Percentiles rank a stretch among this genome's conserved stretches.
phyloP scores from a whole-genome alignment of 148 eudicot species.

The Beta vulgaris region DNA sequence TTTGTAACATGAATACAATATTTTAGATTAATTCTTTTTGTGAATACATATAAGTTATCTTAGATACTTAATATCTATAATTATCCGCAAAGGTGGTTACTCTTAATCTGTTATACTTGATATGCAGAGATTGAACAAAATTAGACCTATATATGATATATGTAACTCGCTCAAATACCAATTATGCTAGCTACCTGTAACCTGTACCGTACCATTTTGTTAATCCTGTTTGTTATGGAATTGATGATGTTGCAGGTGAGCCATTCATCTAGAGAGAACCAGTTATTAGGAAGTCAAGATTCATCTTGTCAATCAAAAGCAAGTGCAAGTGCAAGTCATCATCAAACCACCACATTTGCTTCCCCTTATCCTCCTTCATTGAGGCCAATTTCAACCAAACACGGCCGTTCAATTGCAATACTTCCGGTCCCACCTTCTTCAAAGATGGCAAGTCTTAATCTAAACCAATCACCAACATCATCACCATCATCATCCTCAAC shows the following conservation, averaged over 20 bases:
- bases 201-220: neutral
- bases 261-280: slow-evolving; percentile 40
- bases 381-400: slow-evolving; percentile 24
- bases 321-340: slow-evolving; percentile 7
- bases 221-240: neutral
- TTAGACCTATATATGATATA: too few relatives aligned
- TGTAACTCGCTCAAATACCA: too few relatives aligned
- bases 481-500: slow-evolving; percentile 24
- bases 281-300: slow-evolving; percentile 32
- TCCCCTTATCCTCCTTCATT: slow-evolving; percentile 10
- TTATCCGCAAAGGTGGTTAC: too few relatives aligned
- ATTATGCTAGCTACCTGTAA: too few relatives aligned
- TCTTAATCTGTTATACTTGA: too few relatives aligned
- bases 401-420: slow-evolving; percentile 29
- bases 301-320: slow-evolving; percentile 16
- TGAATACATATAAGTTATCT: too few relatives aligned
- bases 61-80: too few relatives aligned
- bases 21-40: too few relatives aligned
- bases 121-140: too few relatives aligned
- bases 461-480: slow-evolving; percentile 39
- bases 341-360: slow-evolving; percentile 1
- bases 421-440: slow-evolving; percentile 60
- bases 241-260: slow-evolving; percentile 29
- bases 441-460: slow-evolving; percentile 61
- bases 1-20: too few relatives aligned